Evolutionary conservation across 176 grass and related monocot species (phyloP).

Genomic region (Secale cereale): DNA sequence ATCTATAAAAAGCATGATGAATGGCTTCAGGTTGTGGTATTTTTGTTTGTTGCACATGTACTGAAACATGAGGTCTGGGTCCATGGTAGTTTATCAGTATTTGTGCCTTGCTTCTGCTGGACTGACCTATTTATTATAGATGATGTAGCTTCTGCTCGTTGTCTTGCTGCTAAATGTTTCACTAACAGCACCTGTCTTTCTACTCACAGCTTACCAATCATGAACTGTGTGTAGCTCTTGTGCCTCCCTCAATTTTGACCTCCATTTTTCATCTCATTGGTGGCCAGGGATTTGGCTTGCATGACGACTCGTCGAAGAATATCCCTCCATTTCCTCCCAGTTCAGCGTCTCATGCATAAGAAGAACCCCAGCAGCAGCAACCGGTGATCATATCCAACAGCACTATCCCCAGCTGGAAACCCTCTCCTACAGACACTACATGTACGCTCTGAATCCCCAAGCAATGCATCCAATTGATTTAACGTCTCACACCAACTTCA

Average conservation of each 20-base stretch:
- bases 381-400: slow-evolving; percentile 48
- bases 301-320: slow-evolving; percentile 59
- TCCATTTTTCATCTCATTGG: neutral
- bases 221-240: neutral
- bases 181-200: neutral
- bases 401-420: slow-evolving; percentile 49
- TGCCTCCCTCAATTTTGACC: neutral
- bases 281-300: slow-evolving; percentile 50
- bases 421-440: slow-evolving; percentile 53
- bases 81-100: no score
- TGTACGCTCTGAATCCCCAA: slow-evolving; percentile 43
- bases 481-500: neutral
- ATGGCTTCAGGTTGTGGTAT: neutral
- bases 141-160: neutral
- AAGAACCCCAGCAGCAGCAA: slow-evolving; percentile 90
- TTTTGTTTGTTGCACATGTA: no score
- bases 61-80: no score
- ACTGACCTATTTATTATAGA: no score
- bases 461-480: neutral
- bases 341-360: slow-evolving; percentile 26
- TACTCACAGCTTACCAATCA: neutral
- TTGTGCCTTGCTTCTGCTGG: no score
- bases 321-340: slow-evolving; percentile 34
- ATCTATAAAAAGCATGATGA: neutral
- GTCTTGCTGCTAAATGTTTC: slow-evolving; percentile 1